Percentiles rank a stretch among this genome's conserved stretches.
phyloP scores from a whole-genome alignment of 2,329 filamentous ascomycete genomes.

The Trichoderma asperellum region DNA sequence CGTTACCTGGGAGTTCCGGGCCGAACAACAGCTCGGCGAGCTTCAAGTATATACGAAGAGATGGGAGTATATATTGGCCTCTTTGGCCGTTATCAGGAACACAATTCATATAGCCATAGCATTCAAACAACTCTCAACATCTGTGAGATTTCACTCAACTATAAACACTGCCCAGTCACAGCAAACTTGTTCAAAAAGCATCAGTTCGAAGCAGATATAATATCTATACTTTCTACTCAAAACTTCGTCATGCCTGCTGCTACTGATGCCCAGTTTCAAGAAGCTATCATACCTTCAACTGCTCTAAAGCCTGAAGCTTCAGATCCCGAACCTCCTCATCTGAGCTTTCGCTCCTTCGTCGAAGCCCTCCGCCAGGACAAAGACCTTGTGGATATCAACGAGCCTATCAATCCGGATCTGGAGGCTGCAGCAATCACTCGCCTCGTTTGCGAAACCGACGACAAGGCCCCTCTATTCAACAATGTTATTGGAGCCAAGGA shows the following conservation, averaged over 20 bases:
- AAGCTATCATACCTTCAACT: not conserved
- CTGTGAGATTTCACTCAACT: not conserved
- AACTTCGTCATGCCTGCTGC: not conserved
- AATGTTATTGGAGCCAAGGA: slow-evolving; percentile 52
- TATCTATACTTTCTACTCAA: not conserved
- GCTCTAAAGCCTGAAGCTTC: not conserved
- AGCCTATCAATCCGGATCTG: slow-evolving; percentile 49
- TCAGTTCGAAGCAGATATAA: not conserved
- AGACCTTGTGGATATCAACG: slow-evolving; percentile 51
- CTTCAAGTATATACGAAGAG: not conserved
- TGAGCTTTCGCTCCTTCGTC: slow-evolving; percentile 52
- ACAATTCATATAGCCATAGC: not conserved
- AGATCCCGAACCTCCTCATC: slow-evolving; percentile 32
- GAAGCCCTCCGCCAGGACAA: slow-evolving; percentile 47
- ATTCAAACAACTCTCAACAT: not conserved
- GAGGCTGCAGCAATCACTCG: slow-evolving; percentile 53
- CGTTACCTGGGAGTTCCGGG: not conserved
- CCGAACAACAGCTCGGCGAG: not conserved
- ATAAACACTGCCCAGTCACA: not conserved
- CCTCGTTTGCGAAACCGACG: slow-evolving; percentile 49
- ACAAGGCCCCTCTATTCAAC: slow-evolving; percentile 56
- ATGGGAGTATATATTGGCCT: not conserved
- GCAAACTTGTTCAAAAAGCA: not conserved
- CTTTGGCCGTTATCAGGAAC: not conserved
- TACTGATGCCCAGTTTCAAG: too few species aligned